Conservation (phyloP, 345 rosid species). For the Aquilaria malaccensis region DNA sequence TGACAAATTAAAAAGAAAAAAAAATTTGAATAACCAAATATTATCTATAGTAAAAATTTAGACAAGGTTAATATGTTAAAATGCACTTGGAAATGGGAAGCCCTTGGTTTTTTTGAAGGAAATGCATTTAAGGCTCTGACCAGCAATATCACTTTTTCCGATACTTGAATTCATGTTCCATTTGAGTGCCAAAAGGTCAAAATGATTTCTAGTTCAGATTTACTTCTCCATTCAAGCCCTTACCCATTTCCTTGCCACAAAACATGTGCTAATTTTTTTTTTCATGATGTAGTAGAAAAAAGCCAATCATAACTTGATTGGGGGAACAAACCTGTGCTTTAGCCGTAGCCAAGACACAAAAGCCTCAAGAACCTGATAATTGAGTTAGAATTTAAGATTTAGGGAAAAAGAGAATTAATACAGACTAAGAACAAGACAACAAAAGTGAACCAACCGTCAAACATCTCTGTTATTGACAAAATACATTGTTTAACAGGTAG, state of each 20-base stretch:
- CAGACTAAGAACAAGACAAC: not conserved
- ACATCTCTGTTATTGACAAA: not conserved
- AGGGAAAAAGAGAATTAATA: too few species aligned
- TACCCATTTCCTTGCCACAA: too few species aligned
- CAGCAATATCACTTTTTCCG: not conserved
- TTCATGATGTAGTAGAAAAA: not conserved
- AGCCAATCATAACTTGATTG: not conserved
- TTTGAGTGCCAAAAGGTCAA: not conserved
- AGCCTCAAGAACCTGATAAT: conserved; percentile 92
- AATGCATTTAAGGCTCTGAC: too few species aligned
- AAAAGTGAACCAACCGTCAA: conserved; percentile 8
- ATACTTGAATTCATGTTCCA: not conserved
- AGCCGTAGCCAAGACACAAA: conserved; percentile 98
- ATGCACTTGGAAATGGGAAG: too few species aligned
- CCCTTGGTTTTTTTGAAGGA: too few species aligned
- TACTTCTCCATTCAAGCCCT: not conserved
- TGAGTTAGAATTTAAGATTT: conserved; percentile 11
- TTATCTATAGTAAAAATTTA: too few species aligned
- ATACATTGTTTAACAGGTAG: not conserved
- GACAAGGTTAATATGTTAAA: too few species aligned
- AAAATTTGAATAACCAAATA: too few species aligned
- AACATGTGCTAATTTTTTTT: too few species aligned
- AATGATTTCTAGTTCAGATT: not conserved
- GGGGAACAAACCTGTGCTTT: conserved; percentile 61
- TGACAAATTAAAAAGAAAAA: too few species aligned